A percentile compares a stretch with the other conserved stretches of the same genome.
Conservation (phyloP, 164 flowering plant genomes). For the Nelumbo lutea region DNA sequence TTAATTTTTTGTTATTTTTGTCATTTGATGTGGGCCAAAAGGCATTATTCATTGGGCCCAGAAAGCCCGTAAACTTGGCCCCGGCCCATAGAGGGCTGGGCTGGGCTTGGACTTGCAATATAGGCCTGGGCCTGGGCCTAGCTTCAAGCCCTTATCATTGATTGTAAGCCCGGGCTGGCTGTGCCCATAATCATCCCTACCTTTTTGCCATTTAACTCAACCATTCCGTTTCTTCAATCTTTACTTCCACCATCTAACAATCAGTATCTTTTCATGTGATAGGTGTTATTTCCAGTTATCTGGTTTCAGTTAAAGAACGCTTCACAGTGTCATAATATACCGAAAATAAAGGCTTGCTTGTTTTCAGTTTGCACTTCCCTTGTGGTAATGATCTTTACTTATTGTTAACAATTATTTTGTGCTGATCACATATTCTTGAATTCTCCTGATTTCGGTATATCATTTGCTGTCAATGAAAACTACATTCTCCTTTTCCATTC, state of each 20-base stretch:
- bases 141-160: too few species aligned
- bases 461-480: background rate
- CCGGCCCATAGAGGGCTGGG: too few species aligned
- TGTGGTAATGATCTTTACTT: constrained; percentile 39
- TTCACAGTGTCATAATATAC: constrained; percentile 31
- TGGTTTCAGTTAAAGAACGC: constrained; percentile 43
- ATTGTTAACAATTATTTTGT: background rate
- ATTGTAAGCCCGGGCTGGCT: too few species aligned
- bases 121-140: too few species aligned
- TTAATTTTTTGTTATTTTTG: too few species aligned
- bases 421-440: background rate
- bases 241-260: background rate
- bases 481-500: background rate
- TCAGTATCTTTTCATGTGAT: constrained; percentile 13
- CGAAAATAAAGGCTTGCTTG: constrained; percentile 65
- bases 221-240: too few species aligned
- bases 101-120: too few species aligned
- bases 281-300: constrained; percentile 67
- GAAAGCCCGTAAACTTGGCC: too few species aligned
- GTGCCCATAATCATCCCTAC: too few species aligned
- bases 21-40: too few species aligned
- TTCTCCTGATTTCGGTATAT: background rate
- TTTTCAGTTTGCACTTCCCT: constrained; percentile 83
- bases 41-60: too few species aligned
- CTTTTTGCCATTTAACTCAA: too few species aligned